phyloP scores from a whole-genome alignment of 2,329 filamentous ascomycete genomes.

The Drechslera avenae region DNA sequence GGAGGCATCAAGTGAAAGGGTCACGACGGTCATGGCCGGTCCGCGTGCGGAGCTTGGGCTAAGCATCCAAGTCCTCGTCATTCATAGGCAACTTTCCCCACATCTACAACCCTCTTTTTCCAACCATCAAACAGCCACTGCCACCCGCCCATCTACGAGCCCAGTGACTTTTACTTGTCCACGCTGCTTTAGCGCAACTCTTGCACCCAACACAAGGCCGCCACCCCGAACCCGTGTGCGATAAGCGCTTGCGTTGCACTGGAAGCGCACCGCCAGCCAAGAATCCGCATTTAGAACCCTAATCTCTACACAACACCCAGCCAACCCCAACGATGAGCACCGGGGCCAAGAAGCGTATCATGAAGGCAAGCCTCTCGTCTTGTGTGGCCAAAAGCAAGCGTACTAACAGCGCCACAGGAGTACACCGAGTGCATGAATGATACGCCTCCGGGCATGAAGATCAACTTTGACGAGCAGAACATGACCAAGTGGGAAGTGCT shows the following conservation, averaged over 20 bases:
- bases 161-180: constrained; percentile 2
- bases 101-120: constrained; percentile 15
- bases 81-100: constrained; percentile 19
- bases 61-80: constrained; percentile 17
- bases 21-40: constrained; percentile 11
- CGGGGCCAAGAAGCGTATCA: constrained; percentile 53
- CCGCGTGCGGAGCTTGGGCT: constrained; percentile 22
- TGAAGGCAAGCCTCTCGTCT: constrained; percentile 45
- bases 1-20: constrained; percentile 7
- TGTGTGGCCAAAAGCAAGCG: background rate
- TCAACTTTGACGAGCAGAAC: constrained; percentile 64
- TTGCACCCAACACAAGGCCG: background rate
- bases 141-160: constrained; percentile 1
- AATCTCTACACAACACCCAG: constrained; percentile 9
- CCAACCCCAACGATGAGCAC: constrained; percentile 40
- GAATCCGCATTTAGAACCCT: constrained; percentile 11
- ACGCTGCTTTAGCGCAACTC: background rate
- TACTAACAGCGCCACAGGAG: constrained; percentile 34
- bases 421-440: constrained; percentile 46
- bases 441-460: constrained; percentile 46
- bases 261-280: background rate
- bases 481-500: constrained; percentile 71
- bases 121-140: constrained; percentile 8
- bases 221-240: background rate
- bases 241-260: background rate